Conservation (phyloP, 176 grass and related monocot genomes). For the Zizania latifolia region DNA sequence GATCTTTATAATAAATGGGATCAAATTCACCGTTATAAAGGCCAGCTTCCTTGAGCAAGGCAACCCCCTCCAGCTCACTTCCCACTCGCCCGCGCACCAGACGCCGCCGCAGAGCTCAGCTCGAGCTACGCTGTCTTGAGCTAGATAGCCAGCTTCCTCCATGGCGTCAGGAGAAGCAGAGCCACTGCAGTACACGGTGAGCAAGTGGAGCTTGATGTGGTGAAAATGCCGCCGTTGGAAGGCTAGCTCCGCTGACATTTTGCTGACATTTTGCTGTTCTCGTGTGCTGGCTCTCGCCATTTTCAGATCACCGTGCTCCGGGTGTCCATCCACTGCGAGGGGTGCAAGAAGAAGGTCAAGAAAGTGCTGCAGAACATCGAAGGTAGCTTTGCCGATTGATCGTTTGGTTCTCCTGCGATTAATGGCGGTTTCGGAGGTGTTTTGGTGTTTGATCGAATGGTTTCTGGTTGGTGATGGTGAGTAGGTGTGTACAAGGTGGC, state of each 20-base stretch:
- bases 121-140: background rate
- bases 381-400: slow-evolving; percentile 29
- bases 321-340: slow-evolving; percentile 91
- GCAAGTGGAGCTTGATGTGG: background rate
- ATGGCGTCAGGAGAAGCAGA: slow-evolving; percentile 73
- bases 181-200: slow-evolving; percentile 55
- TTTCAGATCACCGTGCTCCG: slow-evolving; percentile 64
- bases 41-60: background rate
- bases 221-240: background rate
- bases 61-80: background rate
- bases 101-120: background rate
- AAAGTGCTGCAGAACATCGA: slow-evolving; percentile 60
- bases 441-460: background rate
- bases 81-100: background rate
- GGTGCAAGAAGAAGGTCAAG: slow-evolving; percentile 94
- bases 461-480: background rate
- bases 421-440: too few species aligned
- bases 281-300: background rate
- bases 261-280: background rate
- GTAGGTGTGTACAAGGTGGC: slow-evolving; percentile 62
- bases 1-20: too few species aligned
- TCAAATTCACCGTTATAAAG: slow-evolving; percentile 40
- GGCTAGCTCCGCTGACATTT: background rate
- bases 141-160: background rate
- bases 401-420: background rate